Conservation (phyloP, 2,329 filamentous ascomycete species). For the Neopestalotiopsis clavispora region DNA sequence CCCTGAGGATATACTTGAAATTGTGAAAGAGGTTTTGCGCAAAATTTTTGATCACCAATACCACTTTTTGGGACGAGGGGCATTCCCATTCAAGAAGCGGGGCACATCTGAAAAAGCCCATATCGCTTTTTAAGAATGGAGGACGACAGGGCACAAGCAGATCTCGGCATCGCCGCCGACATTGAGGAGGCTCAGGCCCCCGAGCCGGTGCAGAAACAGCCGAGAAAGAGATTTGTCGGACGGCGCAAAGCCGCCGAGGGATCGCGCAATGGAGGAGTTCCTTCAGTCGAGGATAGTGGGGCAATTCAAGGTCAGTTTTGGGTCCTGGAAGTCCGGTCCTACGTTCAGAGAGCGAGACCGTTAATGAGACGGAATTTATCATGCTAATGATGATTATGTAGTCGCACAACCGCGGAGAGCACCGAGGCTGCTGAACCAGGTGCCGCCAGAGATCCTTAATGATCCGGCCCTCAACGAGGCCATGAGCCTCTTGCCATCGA, state of each 20-base stretch:
- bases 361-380: rapidly evolving
- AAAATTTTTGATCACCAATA: neutral
- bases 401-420: conserved; percentile 74
- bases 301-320: conserved; percentile 68
- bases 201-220: conserved; percentile 60
- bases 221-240: conserved; percentile 92
- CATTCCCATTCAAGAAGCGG: neutral
- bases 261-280: conserved; percentile 44
- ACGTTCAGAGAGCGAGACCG: neutral
- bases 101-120: neutral
- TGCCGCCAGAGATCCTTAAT: conserved; percentile 84
- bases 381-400: conserved; percentile 38
- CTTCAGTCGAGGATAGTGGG: conserved; percentile 61
- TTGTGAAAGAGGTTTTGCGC: neutral
- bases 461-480: conserved; percentile 86
- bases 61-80: neutral
- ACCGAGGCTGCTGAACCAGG: conserved; percentile 85
- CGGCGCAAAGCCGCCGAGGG: conserved; percentile 73
- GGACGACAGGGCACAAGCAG: conserved; percentile 72
- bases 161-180: conserved; percentile 72
- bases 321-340: neutral
- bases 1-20: neutral
- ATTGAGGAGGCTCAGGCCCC: conserved; percentile 57
- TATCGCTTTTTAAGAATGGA: conserved; percentile 61
- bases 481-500: conserved; percentile 84